A percentile compares a stretch with the other conserved stretches of the same genome.
These are phyloP conservation scores for Backusella psychrophila DNA, from an alignment of 192 early-diverging fungal species.

Conservation along the genomic window DNA sequence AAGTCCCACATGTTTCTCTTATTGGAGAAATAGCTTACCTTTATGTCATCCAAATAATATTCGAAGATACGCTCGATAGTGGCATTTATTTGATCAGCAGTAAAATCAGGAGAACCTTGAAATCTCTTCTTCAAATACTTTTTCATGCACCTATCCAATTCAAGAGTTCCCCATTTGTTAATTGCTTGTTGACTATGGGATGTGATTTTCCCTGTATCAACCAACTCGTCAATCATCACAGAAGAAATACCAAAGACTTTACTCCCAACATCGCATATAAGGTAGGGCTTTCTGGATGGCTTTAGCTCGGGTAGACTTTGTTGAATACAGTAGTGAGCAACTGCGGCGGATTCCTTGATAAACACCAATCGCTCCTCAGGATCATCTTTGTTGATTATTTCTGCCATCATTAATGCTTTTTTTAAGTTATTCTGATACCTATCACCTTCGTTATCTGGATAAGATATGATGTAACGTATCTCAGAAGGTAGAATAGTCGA, in stretches of 20 bases:
- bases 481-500: not conserved
- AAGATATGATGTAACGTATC: not conserved
- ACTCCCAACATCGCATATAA: not conserved
- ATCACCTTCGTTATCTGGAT: not conserved
- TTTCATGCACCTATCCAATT: not conserved
- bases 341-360: not conserved
- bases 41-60: not conserved
- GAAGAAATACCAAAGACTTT: not conserved
- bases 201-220: not conserved
- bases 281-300: not conserved
- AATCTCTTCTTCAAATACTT: not conserved
- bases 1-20: not conserved
- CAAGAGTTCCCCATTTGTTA: not conserved
- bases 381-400: not conserved
- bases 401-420: not conserved
- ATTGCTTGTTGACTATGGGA: not conserved
- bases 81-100: not conserved
- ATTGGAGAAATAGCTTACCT: not conserved
- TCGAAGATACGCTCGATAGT: not conserved
- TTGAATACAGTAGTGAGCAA: not conserved
- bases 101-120: not conserved
- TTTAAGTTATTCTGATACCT: not conserved
- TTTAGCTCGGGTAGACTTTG: not conserved
- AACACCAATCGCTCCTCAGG: not conserved
- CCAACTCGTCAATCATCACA: not conserved